Percentiles rank a stretch among this genome's conserved stretches.
Conservation (phyloP, 108 stramenopile genomes). For the Cyclotella choctawhatcheeana region DNA sequence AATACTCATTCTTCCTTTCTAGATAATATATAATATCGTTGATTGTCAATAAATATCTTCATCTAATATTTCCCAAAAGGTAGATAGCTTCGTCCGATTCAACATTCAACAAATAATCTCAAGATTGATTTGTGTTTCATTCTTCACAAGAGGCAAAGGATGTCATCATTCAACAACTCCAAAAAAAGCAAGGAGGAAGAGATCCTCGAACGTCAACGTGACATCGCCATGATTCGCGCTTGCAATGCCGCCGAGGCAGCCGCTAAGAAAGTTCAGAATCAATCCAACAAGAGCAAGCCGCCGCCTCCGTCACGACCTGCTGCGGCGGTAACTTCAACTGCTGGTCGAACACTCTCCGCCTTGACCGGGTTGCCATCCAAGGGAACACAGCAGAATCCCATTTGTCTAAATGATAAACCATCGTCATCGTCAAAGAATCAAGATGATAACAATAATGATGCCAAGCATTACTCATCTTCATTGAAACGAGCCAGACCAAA, state of each 20-base stretch:
- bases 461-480: not conserved
- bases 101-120: no score
- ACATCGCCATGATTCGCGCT: conserved; percentile 9
- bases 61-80: no score
- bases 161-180: not conserved
- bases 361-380: not conserved
- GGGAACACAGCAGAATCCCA: not conserved
- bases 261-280: not conserved
- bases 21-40: no score
- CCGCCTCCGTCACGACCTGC: not conserved
- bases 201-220: conserved; percentile 3
- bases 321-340: no score
- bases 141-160: no score
- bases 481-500: not conserved
- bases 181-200: conserved; percentile 6
- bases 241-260: not conserved
- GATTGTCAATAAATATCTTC: no score
- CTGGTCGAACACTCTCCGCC: not conserved
- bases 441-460: no score
- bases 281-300: not conserved
- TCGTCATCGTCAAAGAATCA: not conserved
- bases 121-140: no score
- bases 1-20: no score
- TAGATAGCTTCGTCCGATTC: no score
- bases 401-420: not conserved